Percentiles rank a stretch among this genome's conserved stretches.
These are phyloP conservation scores for Sporobolomyces pararoseus DNA, from an alignment of 768 basidiomycete genomes.

Conservation along the genomic window DNA sequence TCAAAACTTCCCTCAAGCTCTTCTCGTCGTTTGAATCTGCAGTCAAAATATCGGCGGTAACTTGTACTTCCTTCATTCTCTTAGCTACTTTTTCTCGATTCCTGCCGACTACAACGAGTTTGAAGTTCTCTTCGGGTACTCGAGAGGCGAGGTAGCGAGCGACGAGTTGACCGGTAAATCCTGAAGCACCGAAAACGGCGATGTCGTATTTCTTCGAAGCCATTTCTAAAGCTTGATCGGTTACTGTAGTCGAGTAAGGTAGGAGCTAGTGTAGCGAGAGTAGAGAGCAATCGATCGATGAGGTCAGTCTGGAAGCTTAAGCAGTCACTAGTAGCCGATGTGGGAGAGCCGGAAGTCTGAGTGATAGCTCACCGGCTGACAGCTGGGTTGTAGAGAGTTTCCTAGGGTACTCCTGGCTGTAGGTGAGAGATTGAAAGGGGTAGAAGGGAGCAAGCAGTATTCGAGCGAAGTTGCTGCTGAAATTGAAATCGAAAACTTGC, in stretches of 20 bases:
- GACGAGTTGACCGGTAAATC: constrained; percentile 60
- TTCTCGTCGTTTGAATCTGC: constrained; percentile 60
- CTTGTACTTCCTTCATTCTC: constrained; percentile 55
- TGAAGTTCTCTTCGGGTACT: constrained; percentile 59
- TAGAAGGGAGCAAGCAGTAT: no score
- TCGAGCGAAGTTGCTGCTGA: no score
- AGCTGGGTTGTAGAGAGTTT: no score
- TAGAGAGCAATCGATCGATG: neutral
- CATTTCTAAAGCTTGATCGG: constrained; percentile 1
- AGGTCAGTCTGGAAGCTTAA: neutral
- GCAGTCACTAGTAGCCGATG: no score
- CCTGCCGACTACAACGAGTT: constrained; percentile 66
- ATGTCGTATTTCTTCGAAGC: constrained; percentile 55
- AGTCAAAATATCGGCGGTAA: constrained; percentile 55
- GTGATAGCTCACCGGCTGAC: no score
- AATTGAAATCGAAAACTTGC: no score
- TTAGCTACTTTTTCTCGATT: constrained; percentile 61
- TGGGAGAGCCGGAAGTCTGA: no score
- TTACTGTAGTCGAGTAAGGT: no score
- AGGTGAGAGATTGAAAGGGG: no score
- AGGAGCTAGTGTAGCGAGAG: no score
- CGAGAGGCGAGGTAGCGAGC: constrained; percentile 65
- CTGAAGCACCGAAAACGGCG: constrained; percentile 67
- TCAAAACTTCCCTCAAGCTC: constrained; percentile 59
- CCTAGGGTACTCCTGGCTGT: no score